These are phyloP conservation scores for Cylindrotheca fusiformis DNA, from an alignment of 108 stramenopile species.

Conservation along the genomic window DNA sequence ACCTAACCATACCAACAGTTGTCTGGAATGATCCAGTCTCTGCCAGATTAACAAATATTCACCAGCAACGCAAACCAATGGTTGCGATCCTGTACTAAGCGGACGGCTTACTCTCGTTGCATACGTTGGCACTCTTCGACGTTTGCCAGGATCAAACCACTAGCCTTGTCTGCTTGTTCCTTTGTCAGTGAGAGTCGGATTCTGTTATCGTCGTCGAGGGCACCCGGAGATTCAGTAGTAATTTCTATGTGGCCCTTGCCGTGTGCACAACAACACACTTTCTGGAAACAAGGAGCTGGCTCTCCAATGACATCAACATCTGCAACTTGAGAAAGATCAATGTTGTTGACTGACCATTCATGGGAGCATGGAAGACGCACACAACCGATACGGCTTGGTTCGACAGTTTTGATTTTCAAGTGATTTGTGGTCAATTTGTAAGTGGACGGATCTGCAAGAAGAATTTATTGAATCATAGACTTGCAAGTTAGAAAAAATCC, in stretches of 20 bases:
- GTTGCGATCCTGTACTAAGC: too few species aligned
- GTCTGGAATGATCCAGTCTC: too few species aligned
- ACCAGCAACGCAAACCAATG: too few species aligned
- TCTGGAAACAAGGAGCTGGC: conserved; percentile 41
- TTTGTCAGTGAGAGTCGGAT: conserved; percentile 20
- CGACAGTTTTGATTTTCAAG: conserved; percentile 36
- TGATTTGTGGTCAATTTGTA: conserved; percentile 40
- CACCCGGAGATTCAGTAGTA: conserved; percentile 9
- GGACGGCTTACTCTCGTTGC: conserved; percentile 41
- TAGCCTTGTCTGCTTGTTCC: conserved; percentile 36
- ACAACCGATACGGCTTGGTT: conserved; percentile 34
- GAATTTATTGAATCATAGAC: too few species aligned
- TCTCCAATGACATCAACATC: conserved; percentile 47
- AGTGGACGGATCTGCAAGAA: conserved; percentile 39
- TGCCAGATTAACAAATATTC: too few species aligned
- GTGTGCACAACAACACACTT: conserved; percentile 28
- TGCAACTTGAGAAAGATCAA: conserved; percentile 42
- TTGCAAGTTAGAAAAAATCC: too few species aligned
- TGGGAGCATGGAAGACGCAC: conserved; percentile 41
- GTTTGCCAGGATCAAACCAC: conserved; percentile 40
- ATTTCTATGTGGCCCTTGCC: conserved; percentile 31
- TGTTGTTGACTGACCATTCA: conserved; percentile 34
- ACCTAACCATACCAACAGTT: too few species aligned
- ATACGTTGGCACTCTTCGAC: conserved; percentile 53
- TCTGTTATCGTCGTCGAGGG: conserved; percentile 18